These are phyloP conservation scores for Tetrahymena malaccensis DNA, from an alignment of 73 alveolate species.

Conservation along the genomic window DNA sequence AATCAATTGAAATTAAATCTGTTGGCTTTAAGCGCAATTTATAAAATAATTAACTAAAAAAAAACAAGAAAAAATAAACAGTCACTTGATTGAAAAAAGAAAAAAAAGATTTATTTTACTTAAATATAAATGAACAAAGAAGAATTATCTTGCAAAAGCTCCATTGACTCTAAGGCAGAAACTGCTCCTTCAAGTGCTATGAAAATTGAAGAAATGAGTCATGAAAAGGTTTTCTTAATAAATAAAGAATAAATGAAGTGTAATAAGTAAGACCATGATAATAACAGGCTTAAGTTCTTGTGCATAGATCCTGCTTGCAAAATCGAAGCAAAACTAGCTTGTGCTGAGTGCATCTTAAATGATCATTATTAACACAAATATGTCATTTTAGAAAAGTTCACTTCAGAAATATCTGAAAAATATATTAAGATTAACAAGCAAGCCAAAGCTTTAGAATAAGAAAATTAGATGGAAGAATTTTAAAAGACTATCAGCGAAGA, in stretches of 20 bases:
- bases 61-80: neutral
- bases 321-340: neutral
- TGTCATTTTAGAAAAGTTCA: neutral
- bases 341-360: neutral
- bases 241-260: neutral
- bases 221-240: neutral
- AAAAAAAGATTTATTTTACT: neutral
- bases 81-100: neutral
- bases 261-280: neutral
- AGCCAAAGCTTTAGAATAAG: neutral
- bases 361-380: neutral
- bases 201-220: neutral
- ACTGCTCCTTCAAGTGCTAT: neutral
- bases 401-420: neutral
- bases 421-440: neutral
- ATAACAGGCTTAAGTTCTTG: neutral
- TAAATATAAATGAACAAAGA: neutral
- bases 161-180: neutral
- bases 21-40: neutral
- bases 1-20: neutral
- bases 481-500: neutral
- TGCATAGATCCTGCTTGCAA: neutral
- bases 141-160: neutral
- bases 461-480: neutral
- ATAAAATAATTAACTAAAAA: neutral